Evolutionary conservation across 176 grass and related monocot species (phyloP).

Genomic region (Saccharum spontaneum): DNA sequence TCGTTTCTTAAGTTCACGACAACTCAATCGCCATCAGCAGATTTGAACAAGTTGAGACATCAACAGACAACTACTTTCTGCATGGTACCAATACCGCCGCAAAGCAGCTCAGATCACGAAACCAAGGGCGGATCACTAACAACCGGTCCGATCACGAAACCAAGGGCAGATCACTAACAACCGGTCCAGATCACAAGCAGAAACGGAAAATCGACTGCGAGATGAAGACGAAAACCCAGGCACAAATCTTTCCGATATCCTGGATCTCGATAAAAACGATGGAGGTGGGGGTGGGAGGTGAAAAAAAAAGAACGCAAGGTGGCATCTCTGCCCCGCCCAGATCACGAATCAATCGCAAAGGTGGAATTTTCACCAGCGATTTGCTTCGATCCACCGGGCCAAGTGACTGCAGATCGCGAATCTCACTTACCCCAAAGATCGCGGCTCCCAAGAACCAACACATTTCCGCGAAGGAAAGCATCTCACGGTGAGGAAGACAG

Average conservation of each 20-base stretch:
- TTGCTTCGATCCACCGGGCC: constrained; percentile 9
- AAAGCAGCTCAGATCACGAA: constrained; percentile 20
- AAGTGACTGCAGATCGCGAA: constrained; percentile 29
- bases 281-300: not conserved
- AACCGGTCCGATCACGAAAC: not conserved
- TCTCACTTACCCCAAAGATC: constrained; percentile 18
- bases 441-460: not conserved
- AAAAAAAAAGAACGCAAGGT: not conserved
- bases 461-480: not conserved
- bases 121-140: constrained; percentile 7
- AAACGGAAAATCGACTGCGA: not conserved
- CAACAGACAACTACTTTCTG: constrained; percentile 24
- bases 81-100: not conserved
- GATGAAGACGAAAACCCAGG: not conserved
- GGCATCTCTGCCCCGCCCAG: not conserved
- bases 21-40: constrained; percentile 39
- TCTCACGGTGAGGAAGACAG: not conserved
- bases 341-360: constrained; percentile 7
- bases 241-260: not conserved
- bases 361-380: not conserved
- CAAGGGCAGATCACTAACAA: not conserved
- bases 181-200: constrained; percentile 20
- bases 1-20: not conserved
- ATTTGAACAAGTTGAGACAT: constrained; percentile 27
- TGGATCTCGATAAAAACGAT: constrained; percentile 22